Conservation (phyloP, 2,329 filamentous ascomycete genomes). For the Spiromastix sp. region DNA sequence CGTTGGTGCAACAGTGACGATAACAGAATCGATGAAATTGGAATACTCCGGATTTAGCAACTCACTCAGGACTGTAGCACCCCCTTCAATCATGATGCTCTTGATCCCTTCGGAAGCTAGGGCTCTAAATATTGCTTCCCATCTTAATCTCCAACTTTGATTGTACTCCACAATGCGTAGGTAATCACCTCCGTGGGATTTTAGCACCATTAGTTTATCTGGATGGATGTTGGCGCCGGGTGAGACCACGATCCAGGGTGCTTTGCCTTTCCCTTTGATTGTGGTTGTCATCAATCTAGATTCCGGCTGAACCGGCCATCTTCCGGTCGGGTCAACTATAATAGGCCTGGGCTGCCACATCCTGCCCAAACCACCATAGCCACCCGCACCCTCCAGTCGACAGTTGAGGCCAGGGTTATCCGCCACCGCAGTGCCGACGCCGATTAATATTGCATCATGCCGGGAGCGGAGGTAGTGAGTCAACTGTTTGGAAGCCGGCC, state of each 20-base stretch:
- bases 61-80: conserved; percentile 70
- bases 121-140: conserved; percentile 52
- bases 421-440: conserved; percentile 70
- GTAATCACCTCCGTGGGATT: conserved; percentile 37
- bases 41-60: conserved; percentile 56
- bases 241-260: conserved; percentile 60
- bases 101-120: conserved; percentile 51
- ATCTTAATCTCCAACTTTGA: conserved; percentile 43
- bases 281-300: conserved; percentile 59
- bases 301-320: conserved; percentile 54
- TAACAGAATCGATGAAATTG: conserved; percentile 61
- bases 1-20: conserved; percentile 80
- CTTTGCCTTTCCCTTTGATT: conserved; percentile 54
- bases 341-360: conserved; percentile 66
- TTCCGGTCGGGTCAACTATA: conserved; percentile 65
- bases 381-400: conserved; percentile 53
- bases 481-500: conserved; percentile 77
- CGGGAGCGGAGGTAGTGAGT: conserved; percentile 81
- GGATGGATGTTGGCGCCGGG: conserved; percentile 35
- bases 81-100: conserved; percentile 90
- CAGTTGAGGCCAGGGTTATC: conserved; percentile 84
- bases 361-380: conserved; percentile 43
- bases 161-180: conserved; percentile 29
- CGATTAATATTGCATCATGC: conserved; percentile 78
- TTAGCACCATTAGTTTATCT: conserved; percentile 35